Base-by-base conservation (phyloP, 768 basidiomycete species). In the Suillus brevipes region DNA sequence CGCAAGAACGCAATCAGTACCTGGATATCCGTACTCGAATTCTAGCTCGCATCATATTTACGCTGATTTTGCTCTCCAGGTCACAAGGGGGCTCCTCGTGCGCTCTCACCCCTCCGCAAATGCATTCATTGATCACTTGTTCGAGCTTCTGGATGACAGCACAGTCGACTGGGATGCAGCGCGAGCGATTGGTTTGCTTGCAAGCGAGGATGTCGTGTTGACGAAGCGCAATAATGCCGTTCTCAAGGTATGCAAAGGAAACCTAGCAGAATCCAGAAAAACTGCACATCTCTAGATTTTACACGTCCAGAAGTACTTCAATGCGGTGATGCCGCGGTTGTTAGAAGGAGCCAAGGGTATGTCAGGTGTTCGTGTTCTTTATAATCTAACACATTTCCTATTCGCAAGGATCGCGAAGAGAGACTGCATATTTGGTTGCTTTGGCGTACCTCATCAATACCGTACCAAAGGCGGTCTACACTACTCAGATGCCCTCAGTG, bases 201-300 rank as follows among this genome's bases (percentile, higher is more conserved):
- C 86, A 7, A 82, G 82, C 37, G 75, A 81, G 1, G 92, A 94
- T 68, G 73, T 78, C 10, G 76, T 90, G 31, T 75, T 97, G 69
- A 90, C 86, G 12, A 98, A 94, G 77, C 80, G 81, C 59, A 91
- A 97, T 71, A 84, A 89, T 74, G 87, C 92, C 2, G 83, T 91
- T 16, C 80, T 94, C 45, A 90, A 89, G 82, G 97, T 94, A 64
- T 63, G 81, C 68, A 60, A 43, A 31, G 18, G 18, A 12, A 20
- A 1, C 14, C 49, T 16, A 63, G 43, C 18, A 31, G 53, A 55
- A 34, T 36, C 28, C 23, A 23, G 8, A 52, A 55, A 55, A n/a
- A 34, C 18, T 50, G 3, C 38, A 63, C 42, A 31, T 10, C 34
- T n/a, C 16, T 73, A 97, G 89, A 81, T 92, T 59, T 81, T 93